Conservation (phyloP, 805 yeast genomes). For the Suhomyces prunicola region DNA sequence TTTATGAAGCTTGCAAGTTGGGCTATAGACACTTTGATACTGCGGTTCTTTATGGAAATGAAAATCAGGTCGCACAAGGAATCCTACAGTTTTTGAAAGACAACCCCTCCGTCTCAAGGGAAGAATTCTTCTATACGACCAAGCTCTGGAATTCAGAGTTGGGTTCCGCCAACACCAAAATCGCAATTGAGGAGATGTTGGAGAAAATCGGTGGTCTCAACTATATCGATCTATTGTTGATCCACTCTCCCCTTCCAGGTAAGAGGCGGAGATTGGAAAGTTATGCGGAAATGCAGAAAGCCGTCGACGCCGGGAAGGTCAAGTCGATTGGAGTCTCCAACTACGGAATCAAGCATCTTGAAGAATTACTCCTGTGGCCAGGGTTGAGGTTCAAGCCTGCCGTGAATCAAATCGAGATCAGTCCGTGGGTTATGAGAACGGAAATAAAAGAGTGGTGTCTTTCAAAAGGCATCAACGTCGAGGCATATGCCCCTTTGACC, state of each 20-base stretch:
- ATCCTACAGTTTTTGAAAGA: constrained; percentile 41
- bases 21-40: constrained; percentile 77
- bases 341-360: constrained; percentile 53
- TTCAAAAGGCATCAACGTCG: constrained; percentile 24
- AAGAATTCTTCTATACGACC: constrained; percentile 52
- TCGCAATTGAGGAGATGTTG: constrained; percentile 57
- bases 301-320: constrained; percentile 48
- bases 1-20: constrained; percentile 55
- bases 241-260: constrained; percentile 54
- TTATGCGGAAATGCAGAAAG: constrained; percentile 56
- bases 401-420: constrained; percentile 47
- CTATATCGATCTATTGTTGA: constrained; percentile 71
- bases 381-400: constrained; percentile 44
- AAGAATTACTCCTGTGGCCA: constrained; percentile 49
- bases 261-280: constrained; percentile 43
- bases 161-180: constrained; percentile 40
- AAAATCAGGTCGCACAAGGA: constrained; percentile 64
- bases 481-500: constrained; percentile 39
- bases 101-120: constrained; percentile 24
- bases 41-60: constrained; percentile 69
- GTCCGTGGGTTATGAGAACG: constrained; percentile 48
- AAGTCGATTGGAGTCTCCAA: constrained; percentile 63
- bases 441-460: constrained; percentile 34
- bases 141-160: constrained; percentile 58
- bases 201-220: constrained; percentile 48